Conservation (phyloP, 108 stramenopile species). For the Aureococcus anophagefferens region DNA sequence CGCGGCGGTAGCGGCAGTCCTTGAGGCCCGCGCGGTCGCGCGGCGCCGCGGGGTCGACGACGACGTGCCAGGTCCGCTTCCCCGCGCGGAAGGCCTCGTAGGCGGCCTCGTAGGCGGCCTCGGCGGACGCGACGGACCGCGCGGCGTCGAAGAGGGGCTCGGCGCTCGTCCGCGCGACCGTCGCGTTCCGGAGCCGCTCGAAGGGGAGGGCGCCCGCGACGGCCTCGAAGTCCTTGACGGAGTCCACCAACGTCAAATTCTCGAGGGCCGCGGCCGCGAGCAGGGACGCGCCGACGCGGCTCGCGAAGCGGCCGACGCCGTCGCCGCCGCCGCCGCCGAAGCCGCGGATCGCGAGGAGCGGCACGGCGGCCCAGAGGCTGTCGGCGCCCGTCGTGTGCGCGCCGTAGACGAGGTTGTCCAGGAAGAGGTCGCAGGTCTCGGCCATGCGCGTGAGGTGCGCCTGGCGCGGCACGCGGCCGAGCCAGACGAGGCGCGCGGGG, state of each 20-base stretch:
- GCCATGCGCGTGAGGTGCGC: slow-evolving; percentile 6
- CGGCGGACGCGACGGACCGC: not conserved
- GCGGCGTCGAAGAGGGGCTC: not conserved
- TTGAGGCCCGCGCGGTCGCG: not conserved
- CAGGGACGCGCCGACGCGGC: slow-evolving; percentile 32
- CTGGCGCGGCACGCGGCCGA: not conserved
- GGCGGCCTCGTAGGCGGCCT: not conserved
- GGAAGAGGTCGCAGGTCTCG: slow-evolving; percentile 27
- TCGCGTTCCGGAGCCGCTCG: too few relatives aligned
- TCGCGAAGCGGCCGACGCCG: slow-evolving; percentile 13
- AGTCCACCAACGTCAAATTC: not conserved
- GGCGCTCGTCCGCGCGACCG: too few relatives aligned
- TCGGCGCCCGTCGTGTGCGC: slow-evolving; percentile 47
- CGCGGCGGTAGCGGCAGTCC: not conserved
- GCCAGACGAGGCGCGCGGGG: slow-evolving; percentile 9
- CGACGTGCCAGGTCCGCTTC: not conserved
- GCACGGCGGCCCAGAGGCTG: slow-evolving; percentile 39
- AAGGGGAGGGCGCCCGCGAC: not conserved
- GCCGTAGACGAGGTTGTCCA: slow-evolving; percentile 39
- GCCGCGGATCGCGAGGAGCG: slow-evolving; percentile 26
- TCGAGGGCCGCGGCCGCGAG: not conserved
- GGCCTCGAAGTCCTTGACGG: slow-evolving; percentile 26
- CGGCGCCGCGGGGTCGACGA: not conserved
- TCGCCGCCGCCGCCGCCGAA: not conserved
- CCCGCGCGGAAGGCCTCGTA: not conserved